Evolutionary conservation across 257 asterid species (phyloP).

Genomic region (Solanum sitiens): DNA sequence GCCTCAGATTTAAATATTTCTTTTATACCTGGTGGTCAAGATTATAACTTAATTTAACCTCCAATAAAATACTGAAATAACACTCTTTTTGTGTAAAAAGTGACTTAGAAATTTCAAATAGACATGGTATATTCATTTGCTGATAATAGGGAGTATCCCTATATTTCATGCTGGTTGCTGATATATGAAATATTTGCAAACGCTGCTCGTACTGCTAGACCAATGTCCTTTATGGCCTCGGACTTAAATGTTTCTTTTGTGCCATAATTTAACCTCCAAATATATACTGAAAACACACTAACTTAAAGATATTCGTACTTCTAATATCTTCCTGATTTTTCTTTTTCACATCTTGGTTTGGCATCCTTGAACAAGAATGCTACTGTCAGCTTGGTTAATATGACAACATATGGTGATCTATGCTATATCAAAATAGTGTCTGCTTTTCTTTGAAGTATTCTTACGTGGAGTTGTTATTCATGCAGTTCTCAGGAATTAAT

Average conservation of each 20-base stretch:
- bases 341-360: background rate
- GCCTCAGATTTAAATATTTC: background rate
- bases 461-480: background rate
- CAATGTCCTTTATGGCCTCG: background rate
- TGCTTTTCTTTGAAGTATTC: background rate
- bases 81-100: background rate
- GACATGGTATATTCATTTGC: background rate
- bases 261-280: background rate
- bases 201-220: background rate
- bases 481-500: conserved; percentile 61
- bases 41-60: background rate
- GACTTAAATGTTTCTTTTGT: background rate
- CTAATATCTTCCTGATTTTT: background rate
- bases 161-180: background rate
- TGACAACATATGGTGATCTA: background rate
- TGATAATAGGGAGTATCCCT: background rate
- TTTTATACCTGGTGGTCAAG: background rate
- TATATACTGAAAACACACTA: background rate
- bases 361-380: background rate
- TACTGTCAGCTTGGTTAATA: background rate
- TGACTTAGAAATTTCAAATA: background rate
- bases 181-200: background rate
- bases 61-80: background rate
- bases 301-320: background rate
- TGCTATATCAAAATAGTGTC: background rate